phyloP scores from a whole-genome alignment of 1,139 yeast species.

The Blastobotrys arbuscula region DNA sequence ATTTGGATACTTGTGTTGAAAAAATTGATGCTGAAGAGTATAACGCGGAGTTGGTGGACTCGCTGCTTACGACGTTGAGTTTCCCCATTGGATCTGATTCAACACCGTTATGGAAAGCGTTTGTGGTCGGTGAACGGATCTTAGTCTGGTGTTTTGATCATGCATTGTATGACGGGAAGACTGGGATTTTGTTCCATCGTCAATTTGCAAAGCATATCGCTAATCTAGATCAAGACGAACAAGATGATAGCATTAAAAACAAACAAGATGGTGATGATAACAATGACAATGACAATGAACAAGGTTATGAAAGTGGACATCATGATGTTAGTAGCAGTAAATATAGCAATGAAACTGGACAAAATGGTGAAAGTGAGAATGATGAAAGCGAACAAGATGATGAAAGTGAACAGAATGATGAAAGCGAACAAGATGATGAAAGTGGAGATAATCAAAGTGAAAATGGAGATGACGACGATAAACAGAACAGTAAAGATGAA shows the following conservation, averaged over 20 bases:
- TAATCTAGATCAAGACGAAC: not conserved
- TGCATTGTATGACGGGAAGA: conserved; percentile 21
- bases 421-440: not conserved
- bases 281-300: not conserved
- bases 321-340: not conserved
- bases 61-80: not conserved
- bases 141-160: conserved; percentile 23
- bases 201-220: conserved; percentile 1
- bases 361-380: not conserved
- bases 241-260: not conserved
- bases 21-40: not conserved
- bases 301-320: not conserved
- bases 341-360: not conserved
- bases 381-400: not conserved
- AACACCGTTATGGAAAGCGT: conserved; percentile 22
- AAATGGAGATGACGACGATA: not conserved
- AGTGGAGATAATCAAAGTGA: not conserved
- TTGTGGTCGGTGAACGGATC: conserved; percentile 15
- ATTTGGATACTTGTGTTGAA: not conserved
- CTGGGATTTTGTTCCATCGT: conserved; percentile 22
- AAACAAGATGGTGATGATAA: not conserved
- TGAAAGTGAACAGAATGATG: not conserved
- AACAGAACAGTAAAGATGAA: not conserved
- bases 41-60: conserved; percentile 4
- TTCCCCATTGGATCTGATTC: not conserved